Evolutionary conservation across 495 filamentous ascomycete species (phyloP).

Genomic region (Astrothelium subdiscretum): DNA sequence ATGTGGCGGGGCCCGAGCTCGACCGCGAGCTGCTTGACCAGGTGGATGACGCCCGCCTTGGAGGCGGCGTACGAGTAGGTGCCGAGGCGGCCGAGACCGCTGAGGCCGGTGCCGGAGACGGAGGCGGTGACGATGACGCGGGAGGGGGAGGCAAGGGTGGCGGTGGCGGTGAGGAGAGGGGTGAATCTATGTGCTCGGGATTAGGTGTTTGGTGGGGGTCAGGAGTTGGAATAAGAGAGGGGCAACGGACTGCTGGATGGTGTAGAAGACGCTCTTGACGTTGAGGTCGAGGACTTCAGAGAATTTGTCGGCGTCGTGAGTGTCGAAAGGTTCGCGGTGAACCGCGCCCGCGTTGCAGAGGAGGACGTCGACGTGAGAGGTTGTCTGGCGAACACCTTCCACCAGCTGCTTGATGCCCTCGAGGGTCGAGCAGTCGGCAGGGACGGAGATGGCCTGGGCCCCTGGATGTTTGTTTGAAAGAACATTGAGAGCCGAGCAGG

Average conservation of each 20-base stretch:
- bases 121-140: not conserved
- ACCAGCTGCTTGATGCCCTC: not conserved
- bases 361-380: not conserved
- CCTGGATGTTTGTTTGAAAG: not conserved
- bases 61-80: constrained; percentile 1
- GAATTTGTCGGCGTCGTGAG: not conserved
- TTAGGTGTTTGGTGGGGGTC: not conserved
- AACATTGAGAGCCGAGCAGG: not conserved
- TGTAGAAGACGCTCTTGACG: not conserved
- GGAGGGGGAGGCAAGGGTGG: not conserved
- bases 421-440: not conserved
- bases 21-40: not conserved
- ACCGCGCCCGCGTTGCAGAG: not conserved
- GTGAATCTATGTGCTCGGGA: not conserved
- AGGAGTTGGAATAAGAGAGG: not conserved
- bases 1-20: not conserved
- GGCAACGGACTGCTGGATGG: not conserved
- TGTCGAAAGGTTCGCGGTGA: not conserved
- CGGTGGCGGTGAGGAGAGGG: not conserved
- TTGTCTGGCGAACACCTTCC: not conserved
- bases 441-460: not conserved
- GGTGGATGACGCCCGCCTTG: not conserved
- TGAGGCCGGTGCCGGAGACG: not conserved
- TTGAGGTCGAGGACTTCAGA: not conserved
- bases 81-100: not conserved